Evolutionary conservation across 352 stramenopile genomes (phyloP).

Genomic region (Globisporangium paroecandrum): DNA sequence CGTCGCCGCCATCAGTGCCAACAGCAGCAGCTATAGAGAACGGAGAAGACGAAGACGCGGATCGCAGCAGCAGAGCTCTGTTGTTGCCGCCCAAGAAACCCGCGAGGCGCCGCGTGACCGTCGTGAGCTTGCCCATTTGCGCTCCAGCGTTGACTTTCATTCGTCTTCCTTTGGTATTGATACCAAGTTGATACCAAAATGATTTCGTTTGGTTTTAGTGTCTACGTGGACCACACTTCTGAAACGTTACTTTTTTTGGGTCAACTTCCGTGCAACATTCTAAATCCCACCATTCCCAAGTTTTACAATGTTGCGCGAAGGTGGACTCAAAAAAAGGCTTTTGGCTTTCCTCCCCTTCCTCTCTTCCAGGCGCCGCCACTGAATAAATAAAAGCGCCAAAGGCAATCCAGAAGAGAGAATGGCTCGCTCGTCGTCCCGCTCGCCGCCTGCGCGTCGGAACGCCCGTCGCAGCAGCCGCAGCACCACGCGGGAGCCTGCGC

Average conservation of each 20-base stretch:
- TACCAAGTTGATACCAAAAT: background rate
- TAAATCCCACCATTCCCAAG: background rate
- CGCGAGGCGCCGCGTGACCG: background rate
- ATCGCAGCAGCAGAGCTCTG: slow-evolving; percentile 1
- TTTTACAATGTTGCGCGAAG: background rate
- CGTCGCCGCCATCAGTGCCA: background rate
- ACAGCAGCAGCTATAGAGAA: background rate
- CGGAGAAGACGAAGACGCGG: background rate
- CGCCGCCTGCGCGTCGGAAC: slow-evolving; percentile 3
- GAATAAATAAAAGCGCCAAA: background rate
- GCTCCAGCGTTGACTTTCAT: slow-evolving; percentile 10
- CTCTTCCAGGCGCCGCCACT: background rate
- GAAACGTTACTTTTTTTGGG: background rate
- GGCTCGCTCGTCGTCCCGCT: slow-evolving; percentile 4
- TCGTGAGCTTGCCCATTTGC: slow-evolving; percentile 12
- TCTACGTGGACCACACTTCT: background rate
- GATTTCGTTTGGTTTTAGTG: background rate
- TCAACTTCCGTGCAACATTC: background rate
- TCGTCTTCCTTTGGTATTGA: background rate
- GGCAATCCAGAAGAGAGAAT: background rate
- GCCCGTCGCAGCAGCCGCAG: slow-evolving; percentile 6
- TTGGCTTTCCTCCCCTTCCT: background rate
- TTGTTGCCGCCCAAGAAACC: slow-evolving; percentile 1
- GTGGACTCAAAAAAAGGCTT: background rate
- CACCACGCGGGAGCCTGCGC: background rate